Base-by-base conservation (phyloP, 768 basidiomycete genomes). In the Rhodotorula kratochvilovae region DNA sequence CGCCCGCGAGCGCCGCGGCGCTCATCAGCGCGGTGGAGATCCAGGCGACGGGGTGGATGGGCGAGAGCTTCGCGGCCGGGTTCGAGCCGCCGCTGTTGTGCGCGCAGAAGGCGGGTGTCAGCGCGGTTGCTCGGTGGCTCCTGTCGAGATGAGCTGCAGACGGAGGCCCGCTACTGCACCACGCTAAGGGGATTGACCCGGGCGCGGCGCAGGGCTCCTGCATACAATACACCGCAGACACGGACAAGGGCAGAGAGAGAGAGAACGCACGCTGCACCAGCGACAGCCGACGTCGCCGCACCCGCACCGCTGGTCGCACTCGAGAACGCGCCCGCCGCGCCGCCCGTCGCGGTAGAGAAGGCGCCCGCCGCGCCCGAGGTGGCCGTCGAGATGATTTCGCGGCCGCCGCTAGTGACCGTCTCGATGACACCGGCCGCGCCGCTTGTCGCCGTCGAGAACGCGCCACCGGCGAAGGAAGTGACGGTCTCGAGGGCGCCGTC, bases 1-100 rank as follows among this genome's bases (percentile, higher is more conserved):
- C 69, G 29, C 69, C 69, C 6, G 55, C 68, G 60, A 66, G 42
- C 19, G 68, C 68, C 15, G 42, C 68, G n/a, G 46, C 59, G 43
- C 58, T 61, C 35, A 66, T 35, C 10, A 56, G 21, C 2, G 63
- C 56, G 8, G 69, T 59, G 35, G 48, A 15, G 27, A 58, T 21
- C 25, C 46, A 53, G 25, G 63, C 36, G 36, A 45, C 21, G 2
- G 69, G 48, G 8, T 55, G 48, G 54, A 53, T 25, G 8, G 51
- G 27, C 10, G 53, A 36, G 35, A 15, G 13, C 6, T 46, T 39
- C 7, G 60, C 3, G 2, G 70, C 50, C 21, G 63, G 17, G n/a
- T 25, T 56, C 35, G 42, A 55, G 39, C 15, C 29, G 51, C 27
- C 62, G 27, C 17, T 33, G 23, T 19, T n/a, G 27, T 27, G 13